Percentiles rank a stretch among this genome's conserved stretches.
Evolutionary conservation across 2,329 filamentous ascomycete genomes (phyloP).

Genomic region (Coniochaeta sp.): DNA sequence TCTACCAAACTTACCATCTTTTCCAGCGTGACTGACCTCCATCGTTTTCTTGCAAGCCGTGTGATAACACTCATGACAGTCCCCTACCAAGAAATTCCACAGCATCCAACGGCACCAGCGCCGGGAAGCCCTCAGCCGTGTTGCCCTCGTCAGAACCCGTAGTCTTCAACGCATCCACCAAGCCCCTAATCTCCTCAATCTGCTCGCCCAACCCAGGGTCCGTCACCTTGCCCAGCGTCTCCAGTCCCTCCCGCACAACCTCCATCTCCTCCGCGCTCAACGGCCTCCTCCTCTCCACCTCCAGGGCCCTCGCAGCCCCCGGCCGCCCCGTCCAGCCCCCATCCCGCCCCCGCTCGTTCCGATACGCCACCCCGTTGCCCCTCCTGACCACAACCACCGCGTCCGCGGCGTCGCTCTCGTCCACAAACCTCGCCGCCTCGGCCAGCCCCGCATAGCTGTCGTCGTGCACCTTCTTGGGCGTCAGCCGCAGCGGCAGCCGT

Average conservation of each 20-base stretch:
- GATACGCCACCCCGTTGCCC: slow-evolving; percentile 26
- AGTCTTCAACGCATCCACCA: background rate
- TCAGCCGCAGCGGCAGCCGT: slow-evolving; percentile 30
- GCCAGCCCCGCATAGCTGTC: slow-evolving; percentile 33
- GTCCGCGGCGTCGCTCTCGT: slow-evolving; percentile 20
- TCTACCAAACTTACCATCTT: background rate
- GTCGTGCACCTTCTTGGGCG: slow-evolving; percentile 35
- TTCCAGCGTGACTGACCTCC: background rate
- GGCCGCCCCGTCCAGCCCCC: background rate
- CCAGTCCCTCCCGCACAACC: slow-evolving; percentile 2
- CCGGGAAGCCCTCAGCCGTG: background rate
- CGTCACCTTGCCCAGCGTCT: slow-evolving; percentile 1
- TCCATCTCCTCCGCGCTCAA: slow-evolving; percentile 6
- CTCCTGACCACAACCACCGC: slow-evolving; percentile 31
- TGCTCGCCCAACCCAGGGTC: background rate
- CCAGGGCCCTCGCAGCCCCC: slow-evolving; percentile 7
- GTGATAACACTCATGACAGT: background rate
- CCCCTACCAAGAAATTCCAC: slow-evolving; percentile 4
- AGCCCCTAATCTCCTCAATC: background rate
- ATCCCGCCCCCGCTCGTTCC: background rate
- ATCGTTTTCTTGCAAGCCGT: background rate
- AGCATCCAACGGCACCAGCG: slow-evolving; percentile 1
- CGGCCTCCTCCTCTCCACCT: slow-evolving; percentile 8
- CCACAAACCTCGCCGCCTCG: slow-evolving; percentile 27
- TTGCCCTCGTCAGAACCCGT: background rate